Evolutionary conservation across 345 rosid species (phyloP), one percentile per base, ranked within the genome.

Genomic region (Eucalyptus tenuipes): DNA sequence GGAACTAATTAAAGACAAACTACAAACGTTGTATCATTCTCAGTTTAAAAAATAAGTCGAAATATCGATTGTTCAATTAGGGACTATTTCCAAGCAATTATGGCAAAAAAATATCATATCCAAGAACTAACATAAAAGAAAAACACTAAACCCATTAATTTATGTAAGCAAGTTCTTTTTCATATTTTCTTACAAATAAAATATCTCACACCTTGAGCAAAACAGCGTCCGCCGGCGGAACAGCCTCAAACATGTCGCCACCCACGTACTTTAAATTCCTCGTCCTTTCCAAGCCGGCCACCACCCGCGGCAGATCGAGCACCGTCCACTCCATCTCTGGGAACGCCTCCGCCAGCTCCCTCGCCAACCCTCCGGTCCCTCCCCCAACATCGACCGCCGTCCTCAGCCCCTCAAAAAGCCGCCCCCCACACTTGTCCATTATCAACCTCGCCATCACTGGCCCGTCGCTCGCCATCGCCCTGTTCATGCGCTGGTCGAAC

Each of bases 301-400:
- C 90, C 24, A 92, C 92, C 22, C 90, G 91, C 13, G 93, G 94
- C n/a, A 93, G 90, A 85, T 93, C 94, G 55, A 92, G 49, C 14
- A 89, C 94, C 25, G 87, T 87, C 91, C 94, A 93, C 14, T 88
- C 88, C 90, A 93, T 85, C 33, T 84, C 47, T 7, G 93, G 96
- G 57, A 89, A 91, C 5, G 85, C 90, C 25, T 91, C 86, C 13
- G 93, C 88, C 33, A 94, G 49, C 48, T 85, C 86, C 90, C 82
- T 88, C 44, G 93, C 92, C 87, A 93, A n/a, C 20, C 90, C 88
- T 87, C 95, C 93, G 1, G 87, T 92, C 75, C 94, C 94, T 57
- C 94, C 94, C 9, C 94, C 95, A 3, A 93, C 95, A 61, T 92
- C 94, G 22, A 91, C 90, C 53, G 91, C 13, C 11, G 93, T 88